phyloP scores from a whole-genome alignment of 208 protist species.

The Trypanosoma lewisi region DNA sequence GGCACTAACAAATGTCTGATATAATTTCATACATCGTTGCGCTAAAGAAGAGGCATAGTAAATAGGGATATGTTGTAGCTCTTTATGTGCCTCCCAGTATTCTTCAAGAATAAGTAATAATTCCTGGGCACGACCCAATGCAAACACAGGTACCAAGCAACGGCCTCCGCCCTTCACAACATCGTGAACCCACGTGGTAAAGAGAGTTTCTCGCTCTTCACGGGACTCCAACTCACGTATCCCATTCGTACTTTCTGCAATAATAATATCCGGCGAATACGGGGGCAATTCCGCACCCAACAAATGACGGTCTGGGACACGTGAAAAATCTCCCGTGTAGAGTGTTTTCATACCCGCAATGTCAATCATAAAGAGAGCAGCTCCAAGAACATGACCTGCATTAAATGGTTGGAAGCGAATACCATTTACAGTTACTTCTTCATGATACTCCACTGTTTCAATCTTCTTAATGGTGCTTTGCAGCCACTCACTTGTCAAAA shows the following conservation, averaged over 20 bases:
- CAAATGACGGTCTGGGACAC: constrained; percentile 97
- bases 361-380: constrained; percentile 98
- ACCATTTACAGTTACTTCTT: constrained; percentile 94
- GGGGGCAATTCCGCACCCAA: constrained; percentile 95
- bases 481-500: constrained; percentile 95
- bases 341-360: constrained; percentile 96
- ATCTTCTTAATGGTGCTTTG: constrained; percentile 94
- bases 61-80: constrained; percentile 97
- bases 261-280: constrained; percentile 95
- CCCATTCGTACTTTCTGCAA: constrained; percentile 98
- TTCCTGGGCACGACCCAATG: constrained; percentile 98
- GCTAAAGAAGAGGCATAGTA: constrained; percentile 98
- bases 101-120: constrained; percentile 98
- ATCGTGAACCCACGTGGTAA: constrained; percentile 92
- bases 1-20: constrained; percentile 97
- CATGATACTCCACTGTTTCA: constrained; percentile 97
- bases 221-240: constrained; percentile 94
- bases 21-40: constrained; percentile 97
- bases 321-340: constrained; percentile 99
- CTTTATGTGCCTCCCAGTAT: constrained; percentile 96
- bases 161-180: constrained; percentile 94
- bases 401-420: constrained; percentile 98
- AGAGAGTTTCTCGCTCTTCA: constrained; percentile 94
- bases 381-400: constrained; percentile 96
- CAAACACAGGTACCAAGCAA: constrained; percentile 98